Percentiles rank a stretch among this genome's conserved stretches.
Conservation (phyloP, 495 filamentous ascomycete genomes). For the Neurospora pannonica region DNA sequence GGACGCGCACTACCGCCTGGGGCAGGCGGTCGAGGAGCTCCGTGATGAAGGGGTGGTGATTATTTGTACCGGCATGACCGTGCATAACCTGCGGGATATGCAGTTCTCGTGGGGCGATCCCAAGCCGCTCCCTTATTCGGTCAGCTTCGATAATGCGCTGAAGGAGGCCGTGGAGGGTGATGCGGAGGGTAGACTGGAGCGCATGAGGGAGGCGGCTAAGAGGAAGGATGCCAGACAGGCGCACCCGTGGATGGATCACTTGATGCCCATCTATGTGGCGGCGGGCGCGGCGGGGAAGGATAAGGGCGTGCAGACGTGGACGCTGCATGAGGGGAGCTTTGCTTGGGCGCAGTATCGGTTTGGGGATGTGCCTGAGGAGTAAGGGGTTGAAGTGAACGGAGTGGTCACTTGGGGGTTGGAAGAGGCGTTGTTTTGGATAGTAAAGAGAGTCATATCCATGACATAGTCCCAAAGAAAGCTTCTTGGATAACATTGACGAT, state of each 20-base stretch:
- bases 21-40: conserved; percentile 55
- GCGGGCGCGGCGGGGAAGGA: conserved; percentile 62
- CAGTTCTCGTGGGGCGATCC: conserved; percentile 36
- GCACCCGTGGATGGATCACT: conserved; percentile 70
- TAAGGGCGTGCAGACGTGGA: conserved; percentile 53
- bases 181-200: conserved; percentile 46
- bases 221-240: conserved; percentile 62
- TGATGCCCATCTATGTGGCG: conserved; percentile 68
- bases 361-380: conserved; percentile 40
- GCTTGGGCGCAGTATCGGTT: conserved; percentile 73
- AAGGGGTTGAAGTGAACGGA: background rate
- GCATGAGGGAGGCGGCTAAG: conserved; percentile 50
- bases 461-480: background rate
- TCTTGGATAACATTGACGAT: background rate
- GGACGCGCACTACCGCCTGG: conserved; percentile 60
- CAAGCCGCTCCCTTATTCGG: conserved; percentile 52
- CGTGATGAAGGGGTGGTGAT: conserved; percentile 66
- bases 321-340: conserved; percentile 54
- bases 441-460: background rate
- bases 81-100: conserved; percentile 72
- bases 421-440: background rate
- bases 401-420: background rate
- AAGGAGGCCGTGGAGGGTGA: conserved; percentile 55
- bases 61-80: conserved; percentile 76
- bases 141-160: conserved; percentile 68